A percentile compares a stretch with the other conserved stretches of the same genome.
phyloP scores from a whole-genome alignment of 495 filamentous ascomycete species.

The Xylaria scruposa region DNA sequence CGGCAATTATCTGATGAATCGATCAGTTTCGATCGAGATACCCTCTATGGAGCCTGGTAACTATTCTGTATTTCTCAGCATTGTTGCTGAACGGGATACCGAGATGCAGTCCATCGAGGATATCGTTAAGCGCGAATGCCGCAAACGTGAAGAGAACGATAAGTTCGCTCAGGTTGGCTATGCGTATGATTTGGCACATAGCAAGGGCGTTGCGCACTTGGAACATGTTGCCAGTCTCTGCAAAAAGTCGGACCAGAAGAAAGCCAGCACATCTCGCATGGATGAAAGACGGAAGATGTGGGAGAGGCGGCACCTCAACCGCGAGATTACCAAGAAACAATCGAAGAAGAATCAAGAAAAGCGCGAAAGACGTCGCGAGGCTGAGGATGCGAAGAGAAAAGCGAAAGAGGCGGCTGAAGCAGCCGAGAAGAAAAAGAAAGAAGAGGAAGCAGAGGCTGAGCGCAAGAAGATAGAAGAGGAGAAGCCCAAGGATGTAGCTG shows the following conservation, averaged over 20 bases:
- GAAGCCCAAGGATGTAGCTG: constrained; percentile 48
- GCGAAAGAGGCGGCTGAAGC: constrained; percentile 40
- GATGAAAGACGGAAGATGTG: constrained; percentile 52
- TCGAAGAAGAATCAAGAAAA: constrained; percentile 47
- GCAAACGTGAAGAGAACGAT: constrained; percentile 67
- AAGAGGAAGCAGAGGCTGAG: constrained; percentile 39
- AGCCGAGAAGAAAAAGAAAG: constrained; percentile 31
- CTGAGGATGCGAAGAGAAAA: constrained; percentile 55
- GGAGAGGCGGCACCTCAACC: constrained; percentile 54
- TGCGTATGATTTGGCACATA: constrained; percentile 89
- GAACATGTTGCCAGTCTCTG: constrained; percentile 63
- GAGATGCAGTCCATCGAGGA: constrained; percentile 67
- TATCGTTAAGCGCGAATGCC: constrained; percentile 71
- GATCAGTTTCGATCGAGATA: constrained; percentile 57
- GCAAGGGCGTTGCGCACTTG: constrained; percentile 71
- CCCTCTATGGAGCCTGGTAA: constrained; percentile 73
- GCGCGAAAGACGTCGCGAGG: constrained; percentile 56
- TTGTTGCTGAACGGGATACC: constrained; percentile 69
- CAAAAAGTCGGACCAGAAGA: constrained; percentile 56
- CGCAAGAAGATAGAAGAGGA: constrained; percentile 46
- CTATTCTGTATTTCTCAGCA: constrained; percentile 83
- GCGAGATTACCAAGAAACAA: constrained; percentile 46
- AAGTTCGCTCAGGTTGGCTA: constrained; percentile 87
- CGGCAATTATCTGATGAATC: constrained; percentile 67
- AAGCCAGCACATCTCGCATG: constrained; percentile 53